phyloP scores from a whole-genome alignment of 106 monocot species.

The Narthecium ossifragum region DNA sequence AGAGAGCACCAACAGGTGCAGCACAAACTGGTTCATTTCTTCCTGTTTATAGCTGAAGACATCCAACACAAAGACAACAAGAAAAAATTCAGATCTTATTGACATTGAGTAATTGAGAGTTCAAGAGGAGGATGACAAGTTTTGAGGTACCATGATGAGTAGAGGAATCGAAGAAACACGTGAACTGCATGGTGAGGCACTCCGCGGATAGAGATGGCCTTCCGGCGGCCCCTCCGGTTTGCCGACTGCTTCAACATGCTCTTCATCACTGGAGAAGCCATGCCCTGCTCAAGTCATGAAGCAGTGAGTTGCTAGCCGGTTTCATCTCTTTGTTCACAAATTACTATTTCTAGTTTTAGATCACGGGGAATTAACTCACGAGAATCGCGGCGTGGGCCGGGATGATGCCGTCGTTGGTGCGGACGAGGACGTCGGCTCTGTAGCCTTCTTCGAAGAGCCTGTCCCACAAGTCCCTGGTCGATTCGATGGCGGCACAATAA shows the following conservation, averaged over 20 bases:
- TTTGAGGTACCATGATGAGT: slow-evolving; percentile 8
- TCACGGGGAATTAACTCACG: too few relatives aligned
- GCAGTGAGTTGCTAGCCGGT: not conserved
- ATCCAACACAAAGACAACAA: not conserved
- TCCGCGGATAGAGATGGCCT: slow-evolving; percentile 5
- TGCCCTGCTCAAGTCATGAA: slow-evolving; percentile 2
- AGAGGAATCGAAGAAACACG: slow-evolving; percentile 20
- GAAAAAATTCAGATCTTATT: too few relatives aligned
- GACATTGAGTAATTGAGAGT: too few relatives aligned
- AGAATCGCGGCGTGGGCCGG: slow-evolving; percentile 14
- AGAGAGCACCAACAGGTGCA: slow-evolving; percentile 19
- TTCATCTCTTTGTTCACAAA: not conserved
- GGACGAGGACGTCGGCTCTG: slow-evolving; percentile 6
- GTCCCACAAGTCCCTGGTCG: slow-evolving; percentile 9
- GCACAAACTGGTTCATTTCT: slow-evolving; percentile 10
- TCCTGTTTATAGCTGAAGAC: slow-evolving; percentile 12
- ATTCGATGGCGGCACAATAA: not conserved
- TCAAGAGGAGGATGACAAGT: not conserved
- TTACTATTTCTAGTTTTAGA: too few relatives aligned
- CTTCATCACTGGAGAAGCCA: slow-evolving; percentile 21
- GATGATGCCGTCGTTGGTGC: slow-evolving; percentile 12
- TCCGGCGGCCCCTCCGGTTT: not conserved
- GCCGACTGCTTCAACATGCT: slow-evolving; percentile 12
- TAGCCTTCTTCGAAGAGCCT: slow-evolving; percentile 14
- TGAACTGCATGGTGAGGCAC: slow-evolving; percentile 12